These are phyloP conservation scores for Diaporthe sp. DNA, from an alignment of 2,329 filamentous ascomycete genomes.

Conservation along the genomic window DNA sequence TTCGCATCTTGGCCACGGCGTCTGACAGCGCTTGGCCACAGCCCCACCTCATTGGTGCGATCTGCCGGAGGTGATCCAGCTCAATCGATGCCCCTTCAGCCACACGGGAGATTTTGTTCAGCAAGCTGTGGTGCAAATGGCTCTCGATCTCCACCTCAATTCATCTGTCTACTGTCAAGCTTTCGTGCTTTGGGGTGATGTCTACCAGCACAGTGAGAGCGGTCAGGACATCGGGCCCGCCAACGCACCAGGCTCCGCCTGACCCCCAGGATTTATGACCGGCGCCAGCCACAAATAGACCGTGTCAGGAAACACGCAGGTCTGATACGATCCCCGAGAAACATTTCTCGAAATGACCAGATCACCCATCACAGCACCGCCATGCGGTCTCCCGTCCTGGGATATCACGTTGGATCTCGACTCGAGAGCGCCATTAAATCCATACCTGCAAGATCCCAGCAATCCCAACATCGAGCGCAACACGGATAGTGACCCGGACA, in stretches of 20 bases:
- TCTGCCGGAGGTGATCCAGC: not conserved
- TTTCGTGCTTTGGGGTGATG: not conserved
- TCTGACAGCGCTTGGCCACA: not conserved
- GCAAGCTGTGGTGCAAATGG: not conserved
- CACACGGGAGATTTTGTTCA: not conserved
- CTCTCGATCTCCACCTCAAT: not conserved
- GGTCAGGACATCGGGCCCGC: not conserved
- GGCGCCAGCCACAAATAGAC: not conserved
- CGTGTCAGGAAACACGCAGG: not conserved
- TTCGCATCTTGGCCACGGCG: not conserved
- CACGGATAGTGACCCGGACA: not conserved
- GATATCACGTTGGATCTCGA: not conserved
- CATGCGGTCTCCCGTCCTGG: not conserved
- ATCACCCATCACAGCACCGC: not conserved
- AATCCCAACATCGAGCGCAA: not conserved
- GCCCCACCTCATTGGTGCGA: not conserved
- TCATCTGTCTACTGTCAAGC: not conserved
- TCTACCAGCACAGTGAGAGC: not conserved
- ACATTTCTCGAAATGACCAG: not conserved
- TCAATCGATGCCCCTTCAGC: not conserved
- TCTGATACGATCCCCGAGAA: not conserved
- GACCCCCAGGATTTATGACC: not conserved
- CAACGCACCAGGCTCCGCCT: constrained; percentile 10
- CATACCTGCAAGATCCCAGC: not conserved
- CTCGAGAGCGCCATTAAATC: not conserved